Evolutionary conservation across 768 basidiomycete genomes (phyloP).

Genomic region (Tylopilus felleus): DNA sequence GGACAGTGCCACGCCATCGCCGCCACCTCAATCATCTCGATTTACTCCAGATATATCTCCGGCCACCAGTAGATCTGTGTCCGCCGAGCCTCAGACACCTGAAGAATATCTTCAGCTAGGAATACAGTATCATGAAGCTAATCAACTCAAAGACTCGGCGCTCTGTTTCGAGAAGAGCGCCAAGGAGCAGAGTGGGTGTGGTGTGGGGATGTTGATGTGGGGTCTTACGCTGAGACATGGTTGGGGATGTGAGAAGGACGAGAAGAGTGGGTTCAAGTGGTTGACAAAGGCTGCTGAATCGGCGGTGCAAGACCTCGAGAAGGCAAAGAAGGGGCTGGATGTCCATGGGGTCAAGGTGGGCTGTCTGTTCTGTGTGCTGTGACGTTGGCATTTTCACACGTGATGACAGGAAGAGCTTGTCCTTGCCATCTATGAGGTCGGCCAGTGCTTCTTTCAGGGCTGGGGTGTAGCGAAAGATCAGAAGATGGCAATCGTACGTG

Average conservation of each 20-base stretch:
- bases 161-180: conserved; percentile 75
- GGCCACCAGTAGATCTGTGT: conserved; percentile 13
- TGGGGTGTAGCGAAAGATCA: conserved; percentile 88
- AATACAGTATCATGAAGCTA: conserved; percentile 74
- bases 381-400: neutral
- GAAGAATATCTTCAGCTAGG: conserved; percentile 73
- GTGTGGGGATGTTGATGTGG: conserved; percentile 92
- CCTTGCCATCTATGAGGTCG: conserved; percentile 88
- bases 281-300: conserved; percentile 76
- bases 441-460: conserved; percentile 89
- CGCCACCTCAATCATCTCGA: conserved; percentile 28
- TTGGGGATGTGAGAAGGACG: conserved; percentile 83
- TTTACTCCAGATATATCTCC: conserved; percentile 16
- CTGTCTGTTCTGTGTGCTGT: neutral
- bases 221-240: conserved; percentile 82
- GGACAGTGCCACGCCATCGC: conserved; percentile 45
- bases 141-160: conserved; percentile 66
- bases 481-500: conserved; percentile 81
- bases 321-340: conserved; percentile 52
- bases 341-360: conserved; percentile 51
- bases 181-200: conserved; percentile 71
- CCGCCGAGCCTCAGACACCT: conserved; percentile 38
- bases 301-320: conserved; percentile 75
- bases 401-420: conserved; percentile 66
- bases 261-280: conserved; percentile 79